Base-by-base conservation (phyloP, 1,139 yeast species). In the Yueomyces sp. region DNA sequence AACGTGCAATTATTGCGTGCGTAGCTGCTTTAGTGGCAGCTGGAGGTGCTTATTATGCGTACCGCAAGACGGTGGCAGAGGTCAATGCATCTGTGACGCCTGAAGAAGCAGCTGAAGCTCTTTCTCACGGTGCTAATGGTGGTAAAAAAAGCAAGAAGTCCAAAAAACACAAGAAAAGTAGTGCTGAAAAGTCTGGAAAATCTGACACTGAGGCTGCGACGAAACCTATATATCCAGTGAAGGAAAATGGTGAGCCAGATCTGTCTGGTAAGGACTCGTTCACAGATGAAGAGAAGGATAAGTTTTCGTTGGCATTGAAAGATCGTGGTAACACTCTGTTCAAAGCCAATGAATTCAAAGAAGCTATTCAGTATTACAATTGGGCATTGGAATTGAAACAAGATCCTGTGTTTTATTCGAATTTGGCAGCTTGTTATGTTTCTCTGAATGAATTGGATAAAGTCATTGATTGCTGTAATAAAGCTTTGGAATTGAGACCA, bases 341-440 rank as follows among this genome's bases (percentile, higher is more conserved):
- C 70, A 82, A 81, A 63, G 65, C 67, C 46, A 81, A 84, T 66
- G 69, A 81, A 45, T 84, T 72, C 60, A 71, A 75, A 44, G 70
- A 73, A 36, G 97, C 97, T 37, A 76, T 87, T 55, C 76, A 74
- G 41, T 80, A 72, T 63, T 91, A 91, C 67, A 63, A 84, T 39
- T 76, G 75, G 47, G 97, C 98, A 11, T 70, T 93, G 54, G 63
- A 71, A 48, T 72, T 86, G 58, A 78, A 79, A 59, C 66, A 71
- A 50, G 96, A 91, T 63, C 89, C 96, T 12, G 83, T 89, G 38
- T 91, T 76, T 66, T 89, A 81, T 67, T 86, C 96, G 48, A 89
- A 89, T 69, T 76, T 95, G 66, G 87, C 96, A 28, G 98, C 98
- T 25, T 91, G 96, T 67, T 85, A 84, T 65, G 83, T 87, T 44